Percentiles rank a stretch among this genome's conserved stretches.
phyloP scores from a whole-genome alignment of 352 stramenopile species.

The Plasmopara halstedii region DNA sequence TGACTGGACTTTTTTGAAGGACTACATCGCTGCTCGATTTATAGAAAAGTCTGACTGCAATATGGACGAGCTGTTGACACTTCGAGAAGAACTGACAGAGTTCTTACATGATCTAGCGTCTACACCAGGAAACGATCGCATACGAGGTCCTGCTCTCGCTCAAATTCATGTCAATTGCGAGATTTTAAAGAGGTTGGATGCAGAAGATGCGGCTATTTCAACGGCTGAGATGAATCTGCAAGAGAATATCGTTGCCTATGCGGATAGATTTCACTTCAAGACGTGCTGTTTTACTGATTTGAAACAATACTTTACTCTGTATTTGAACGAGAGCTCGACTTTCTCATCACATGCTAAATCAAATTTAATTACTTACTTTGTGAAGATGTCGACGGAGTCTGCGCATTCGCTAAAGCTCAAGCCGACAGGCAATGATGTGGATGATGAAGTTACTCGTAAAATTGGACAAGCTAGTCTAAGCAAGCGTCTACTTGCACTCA shows the following conservation, averaged over 20 bases:
- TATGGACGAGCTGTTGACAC: constrained; percentile 17
- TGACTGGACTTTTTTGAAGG: constrained; percentile 75
- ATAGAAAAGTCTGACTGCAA: constrained; percentile 13
- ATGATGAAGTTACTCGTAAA: constrained; percentile 30
- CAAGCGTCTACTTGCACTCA: constrained; percentile 51
- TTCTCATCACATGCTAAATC: constrained; percentile 31
- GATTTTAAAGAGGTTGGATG: constrained; percentile 32
- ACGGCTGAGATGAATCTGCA: constrained; percentile 40
- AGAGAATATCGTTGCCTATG: constrained; percentile 47
- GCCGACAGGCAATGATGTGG: constrained; percentile 9
- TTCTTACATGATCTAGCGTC: constrained; percentile 42
- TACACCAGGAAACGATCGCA: constrained; percentile 37
- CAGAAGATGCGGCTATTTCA: constrained; percentile 12
- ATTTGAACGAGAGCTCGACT: constrained; percentile 23
- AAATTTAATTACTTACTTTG: constrained; percentile 30
- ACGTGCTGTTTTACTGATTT: constrained; percentile 83
- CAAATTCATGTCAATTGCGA: constrained; percentile 48
- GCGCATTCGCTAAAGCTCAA: constrained; percentile 12
- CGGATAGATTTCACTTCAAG: constrained; percentile 66
- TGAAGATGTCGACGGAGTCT: constrained; percentile 26
- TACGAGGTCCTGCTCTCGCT: constrained; percentile 65
- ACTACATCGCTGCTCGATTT: constrained; percentile 51
- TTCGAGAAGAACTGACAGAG: constrained; percentile 17
- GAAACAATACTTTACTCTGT: constrained; percentile 61
- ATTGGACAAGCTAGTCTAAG: constrained; percentile 40